Evolutionary conservation across 1,284 basidiomycete species (phyloP), one percentile per base, ranked within the genome.

Genomic region (Apiotrichum siamense): DNA sequence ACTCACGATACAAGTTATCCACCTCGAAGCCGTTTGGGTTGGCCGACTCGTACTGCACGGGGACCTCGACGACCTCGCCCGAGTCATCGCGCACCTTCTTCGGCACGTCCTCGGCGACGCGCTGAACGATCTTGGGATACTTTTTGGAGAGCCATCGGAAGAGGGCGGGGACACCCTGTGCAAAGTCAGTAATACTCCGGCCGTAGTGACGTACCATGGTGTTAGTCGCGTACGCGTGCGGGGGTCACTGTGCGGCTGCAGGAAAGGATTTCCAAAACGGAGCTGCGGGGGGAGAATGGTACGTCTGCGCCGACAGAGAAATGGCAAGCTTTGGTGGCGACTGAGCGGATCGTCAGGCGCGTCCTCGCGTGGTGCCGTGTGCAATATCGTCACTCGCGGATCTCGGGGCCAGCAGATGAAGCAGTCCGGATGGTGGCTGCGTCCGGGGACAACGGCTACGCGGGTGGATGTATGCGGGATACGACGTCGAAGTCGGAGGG

Each of bases 11-110:
- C 44, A 99, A 77, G 69, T 90, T 92, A 76, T 98, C 96, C 60
- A 94, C 92, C 76, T 99, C 96, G 55, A 81, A 79, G 13, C 87
- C 90, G 71, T 99, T 99, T n/a, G 96, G 96, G 74, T 99, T 99
- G 29, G 86, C 81, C 23, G 77, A 73, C 35, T 83, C 80, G 61
- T 89, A 94, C 71, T 93, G 86, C 50, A 94, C 74, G 7, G 92
- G 92, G 44, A 94, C 78, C 47, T 82, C 78, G 53, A 88, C 77
- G 20, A 80, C 87, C 60, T 86, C 80, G 50, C 81, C 83, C 64
- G 83, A 82, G 20, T 60, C 53, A 21, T 67, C 64, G 2, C 78
- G 77, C 24, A 89, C 77, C 61, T 82, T 81, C 25, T 77, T 76
- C 42, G 87, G 85, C 38, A 87, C 86, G 52, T 90, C 90, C 72